Percentiles rank a stretch among this genome's conserved stretches.
Conservation (phyloP, 2,329 filamentous ascomycete genomes). For the Xylariaceae sp. region DNA sequence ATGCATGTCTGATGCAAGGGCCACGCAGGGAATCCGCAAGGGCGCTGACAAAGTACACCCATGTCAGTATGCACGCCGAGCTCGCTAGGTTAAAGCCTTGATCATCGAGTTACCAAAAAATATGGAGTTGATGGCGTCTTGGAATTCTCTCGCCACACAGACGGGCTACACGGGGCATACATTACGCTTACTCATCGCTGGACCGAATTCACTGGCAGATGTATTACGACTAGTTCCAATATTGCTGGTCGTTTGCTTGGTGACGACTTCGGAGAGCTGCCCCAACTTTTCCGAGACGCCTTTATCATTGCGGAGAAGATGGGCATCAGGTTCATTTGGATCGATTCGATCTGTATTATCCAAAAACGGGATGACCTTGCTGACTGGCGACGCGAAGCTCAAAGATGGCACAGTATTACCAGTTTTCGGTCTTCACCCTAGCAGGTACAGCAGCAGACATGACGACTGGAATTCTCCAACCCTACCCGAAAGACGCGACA, state of each 20-base stretch:
- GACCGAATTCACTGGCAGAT: neutral
- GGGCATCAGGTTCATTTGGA: neutral
- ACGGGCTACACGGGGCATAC: too few species aligned
- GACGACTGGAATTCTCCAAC: neutral
- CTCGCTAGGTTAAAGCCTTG: too few species aligned
- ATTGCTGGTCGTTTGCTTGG: neutral
- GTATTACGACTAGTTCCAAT: neutral
- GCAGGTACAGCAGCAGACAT: neutral
- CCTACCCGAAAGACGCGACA: too few species aligned
- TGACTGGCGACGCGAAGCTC: neutral
- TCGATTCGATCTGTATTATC: neutral
- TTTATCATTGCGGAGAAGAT: neutral
- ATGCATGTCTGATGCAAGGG: too few species aligned
- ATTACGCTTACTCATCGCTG: neutral
- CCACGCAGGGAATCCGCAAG: too few species aligned
- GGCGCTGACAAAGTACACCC: too few species aligned
- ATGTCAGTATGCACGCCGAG: too few species aligned
- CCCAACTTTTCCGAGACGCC: neutral
- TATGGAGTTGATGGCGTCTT: too few species aligned
- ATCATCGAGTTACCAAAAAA: too few species aligned
- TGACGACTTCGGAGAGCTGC: neutral
- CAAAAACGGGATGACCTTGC: neutral
- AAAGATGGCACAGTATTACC: neutral
- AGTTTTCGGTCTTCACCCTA: neutral
- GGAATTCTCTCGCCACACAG: too few species aligned